Conservation (phyloP, 352 stramenopile genomes). For the Phytophthora pinifolia region DNA sequence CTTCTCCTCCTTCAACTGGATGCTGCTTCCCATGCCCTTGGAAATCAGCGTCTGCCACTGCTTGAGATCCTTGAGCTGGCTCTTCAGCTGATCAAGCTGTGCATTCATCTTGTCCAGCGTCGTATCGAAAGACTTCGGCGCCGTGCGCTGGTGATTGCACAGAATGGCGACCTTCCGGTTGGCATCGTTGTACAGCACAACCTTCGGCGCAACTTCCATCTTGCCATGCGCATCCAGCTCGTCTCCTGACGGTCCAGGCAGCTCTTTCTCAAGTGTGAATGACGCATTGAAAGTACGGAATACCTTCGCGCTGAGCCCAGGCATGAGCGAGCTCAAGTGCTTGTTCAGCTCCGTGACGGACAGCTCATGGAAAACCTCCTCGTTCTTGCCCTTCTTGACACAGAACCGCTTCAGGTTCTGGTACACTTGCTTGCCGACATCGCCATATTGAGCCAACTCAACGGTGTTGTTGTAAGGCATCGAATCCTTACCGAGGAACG, state of each 20-base stretch:
- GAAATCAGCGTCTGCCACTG: constrained; percentile 89
- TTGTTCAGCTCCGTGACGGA: constrained; percentile 97
- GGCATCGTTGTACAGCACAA: constrained; percentile 99
- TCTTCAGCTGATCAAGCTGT: constrained; percentile 92
- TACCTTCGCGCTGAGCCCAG: constrained; percentile 98
- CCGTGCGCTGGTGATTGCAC: constrained; percentile 99
- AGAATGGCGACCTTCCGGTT: constrained; percentile 99
- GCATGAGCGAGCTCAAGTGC: constrained; percentile 98
- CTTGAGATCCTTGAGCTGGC: constrained; percentile 96
- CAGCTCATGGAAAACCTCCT: constrained; percentile 98
- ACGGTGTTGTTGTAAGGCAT: constrained; percentile 99
- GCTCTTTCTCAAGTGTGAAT: constrained; percentile 98
- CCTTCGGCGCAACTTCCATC: constrained; percentile 86
- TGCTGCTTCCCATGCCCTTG: constrained; percentile 85
- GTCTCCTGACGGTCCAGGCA: constrained; percentile 56
- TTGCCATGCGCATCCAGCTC: constrained; percentile 59
- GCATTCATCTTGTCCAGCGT: constrained; percentile 94
- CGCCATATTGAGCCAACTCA: constrained; percentile 90
- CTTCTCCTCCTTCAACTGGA: constrained; percentile 92
- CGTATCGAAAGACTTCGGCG: constrained; percentile 96
- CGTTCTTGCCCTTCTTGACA: constrained; percentile 93
- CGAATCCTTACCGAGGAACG: constrained; percentile 99
- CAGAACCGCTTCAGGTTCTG: constrained; percentile 97
- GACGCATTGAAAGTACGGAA: constrained; percentile 99
- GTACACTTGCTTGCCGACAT: constrained; percentile 92